Percentiles rank a stretch among this genome's conserved stretches.
These are phyloP conservation scores for Cyberlindnera subsufficiens DNA, from an alignment of 805 yeast genomes.

Conservation along the genomic window DNA sequence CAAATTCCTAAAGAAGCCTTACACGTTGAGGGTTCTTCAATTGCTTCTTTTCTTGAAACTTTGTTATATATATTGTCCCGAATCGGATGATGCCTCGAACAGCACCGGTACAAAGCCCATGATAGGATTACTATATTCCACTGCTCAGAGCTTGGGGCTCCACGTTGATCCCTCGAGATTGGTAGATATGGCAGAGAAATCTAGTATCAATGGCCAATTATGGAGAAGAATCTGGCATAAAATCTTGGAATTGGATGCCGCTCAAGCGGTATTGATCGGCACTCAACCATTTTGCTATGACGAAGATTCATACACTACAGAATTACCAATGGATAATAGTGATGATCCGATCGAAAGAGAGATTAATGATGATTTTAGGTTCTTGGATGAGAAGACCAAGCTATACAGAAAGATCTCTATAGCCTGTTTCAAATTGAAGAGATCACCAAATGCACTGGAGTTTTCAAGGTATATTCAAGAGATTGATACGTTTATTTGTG, in stretches of 20 bases:
- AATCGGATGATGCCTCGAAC: conserved; percentile 51
- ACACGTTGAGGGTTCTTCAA: conserved; percentile 43
- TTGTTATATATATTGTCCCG: conserved; percentile 45
- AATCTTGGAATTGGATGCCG: conserved; percentile 21
- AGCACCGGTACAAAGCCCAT: conserved; percentile 43
- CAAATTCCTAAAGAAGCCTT: conserved; percentile 39
- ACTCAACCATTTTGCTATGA: conserved; percentile 13
- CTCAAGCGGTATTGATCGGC: conserved; percentile 11
- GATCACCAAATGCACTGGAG: conserved; percentile 28
- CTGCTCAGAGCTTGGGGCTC: conserved; percentile 49
- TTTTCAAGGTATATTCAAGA: conserved; percentile 26
- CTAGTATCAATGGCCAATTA: conserved; percentile 10
- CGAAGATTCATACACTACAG: conserved; percentile 16
- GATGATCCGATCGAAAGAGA: conserved; percentile 30
- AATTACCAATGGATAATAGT: conserved; percentile 27
- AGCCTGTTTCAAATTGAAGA: conserved; percentile 28
- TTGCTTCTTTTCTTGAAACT: conserved; percentile 42
- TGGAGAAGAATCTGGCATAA: conserved; percentile 24
- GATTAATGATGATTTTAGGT: conserved; percentile 27
- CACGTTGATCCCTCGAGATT: conserved; percentile 46
- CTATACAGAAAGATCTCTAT: conserved; percentile 27
- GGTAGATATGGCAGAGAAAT: conserved; percentile 5
- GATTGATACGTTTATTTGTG: conserved; percentile 28
- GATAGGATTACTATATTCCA: conserved; percentile 43
- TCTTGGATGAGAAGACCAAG: conserved; percentile 26